Base-by-base conservation (phyloP, 2,329 filamentous ascomycete species). In the Cladosporium phlei region DNA sequence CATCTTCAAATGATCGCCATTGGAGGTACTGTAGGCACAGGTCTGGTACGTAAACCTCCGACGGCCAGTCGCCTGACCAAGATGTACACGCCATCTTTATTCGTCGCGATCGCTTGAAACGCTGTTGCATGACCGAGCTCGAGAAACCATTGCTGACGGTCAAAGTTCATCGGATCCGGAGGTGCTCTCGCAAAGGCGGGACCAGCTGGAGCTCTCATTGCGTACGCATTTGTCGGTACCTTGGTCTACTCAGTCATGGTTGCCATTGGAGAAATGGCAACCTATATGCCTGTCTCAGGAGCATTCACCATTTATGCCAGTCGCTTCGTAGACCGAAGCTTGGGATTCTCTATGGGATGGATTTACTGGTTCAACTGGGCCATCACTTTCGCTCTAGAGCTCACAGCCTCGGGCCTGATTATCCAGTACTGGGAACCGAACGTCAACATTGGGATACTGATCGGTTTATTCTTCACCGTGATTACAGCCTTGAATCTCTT, bases 251-350 rank as follows among this genome's bases (percentile, higher is more conserved):
- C 61, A 29, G 62, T 71, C 56, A 74, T 82, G 45, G 73, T 73
- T 38, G 66, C 62, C 1, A 64, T 71, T n/a, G 73, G 72, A 14
- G 77, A 80, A 63, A 77, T 83, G 68, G 77, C 79, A 14, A 74
- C 80, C 22, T 82, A 78, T 68, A 72, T 84, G 38, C 77, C 80
- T 3, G 63, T 81, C 52, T 69, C 77, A 20, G 74, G 75, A 57
- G 69, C 74, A 47, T 74, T 78, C 70, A 67, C 71, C 48, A 59
- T 73, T 58, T 75, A 76, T 61, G 65, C 64, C 46, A 62, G 66
- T 19, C 68, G 71, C 29, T 73, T 72, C 51, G 66, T 74, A 9
- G 69, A 69, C 12, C 60, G 64, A 14, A 65, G 61, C 21, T 52
- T 75, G 12, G 72, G 71, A 4, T 74, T 75, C 48, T 67, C 71